Evolutionary conservation across 306 rosid genomes (phyloP).

Genomic region (Glycyrrhiza uralensis): DNA sequence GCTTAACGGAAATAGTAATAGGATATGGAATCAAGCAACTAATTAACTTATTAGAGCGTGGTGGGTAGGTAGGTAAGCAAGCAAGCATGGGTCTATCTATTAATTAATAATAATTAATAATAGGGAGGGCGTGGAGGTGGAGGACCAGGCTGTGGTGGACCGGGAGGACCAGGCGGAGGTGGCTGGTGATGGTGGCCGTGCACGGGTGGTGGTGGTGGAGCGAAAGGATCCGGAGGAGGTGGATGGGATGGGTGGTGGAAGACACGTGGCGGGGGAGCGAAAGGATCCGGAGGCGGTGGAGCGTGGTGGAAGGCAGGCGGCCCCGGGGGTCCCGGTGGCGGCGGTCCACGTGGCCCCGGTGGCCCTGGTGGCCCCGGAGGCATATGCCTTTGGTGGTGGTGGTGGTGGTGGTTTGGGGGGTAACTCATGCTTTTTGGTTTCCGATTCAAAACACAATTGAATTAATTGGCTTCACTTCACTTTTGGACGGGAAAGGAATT

Average conservation of each 20-base stretch:
- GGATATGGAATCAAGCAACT: no score
- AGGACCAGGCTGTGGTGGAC: not conserved
- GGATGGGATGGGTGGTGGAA: not conserved
- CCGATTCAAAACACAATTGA: not conserved
- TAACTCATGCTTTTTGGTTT: not conserved
- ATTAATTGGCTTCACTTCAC: no score
- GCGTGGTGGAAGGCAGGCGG: constrained; percentile 2
- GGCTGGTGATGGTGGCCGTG: not conserved
- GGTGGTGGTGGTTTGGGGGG: not conserved
- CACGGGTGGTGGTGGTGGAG: not conserved
- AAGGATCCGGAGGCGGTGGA: constrained; percentile 1
- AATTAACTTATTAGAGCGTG: no score
- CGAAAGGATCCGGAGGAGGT: not conserved
- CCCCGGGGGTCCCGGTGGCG: constrained; percentile 6
- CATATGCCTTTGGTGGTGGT: no score
- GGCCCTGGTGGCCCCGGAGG: constrained; percentile 1
- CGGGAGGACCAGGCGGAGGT: not conserved
- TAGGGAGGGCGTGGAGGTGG: constrained; percentile 19
- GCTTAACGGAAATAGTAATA: no score
- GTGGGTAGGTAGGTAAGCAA: no score
- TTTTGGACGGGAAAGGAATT: not conserved
- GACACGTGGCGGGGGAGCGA: not conserved
- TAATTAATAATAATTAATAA: not conserved
- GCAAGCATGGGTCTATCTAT: not conserved
- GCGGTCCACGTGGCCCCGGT: not conserved